These are phyloP conservation scores for Mycena leptocephala DNA, from an alignment of 768 basidiomycete genomes.

Conservation along the genomic window DNA sequence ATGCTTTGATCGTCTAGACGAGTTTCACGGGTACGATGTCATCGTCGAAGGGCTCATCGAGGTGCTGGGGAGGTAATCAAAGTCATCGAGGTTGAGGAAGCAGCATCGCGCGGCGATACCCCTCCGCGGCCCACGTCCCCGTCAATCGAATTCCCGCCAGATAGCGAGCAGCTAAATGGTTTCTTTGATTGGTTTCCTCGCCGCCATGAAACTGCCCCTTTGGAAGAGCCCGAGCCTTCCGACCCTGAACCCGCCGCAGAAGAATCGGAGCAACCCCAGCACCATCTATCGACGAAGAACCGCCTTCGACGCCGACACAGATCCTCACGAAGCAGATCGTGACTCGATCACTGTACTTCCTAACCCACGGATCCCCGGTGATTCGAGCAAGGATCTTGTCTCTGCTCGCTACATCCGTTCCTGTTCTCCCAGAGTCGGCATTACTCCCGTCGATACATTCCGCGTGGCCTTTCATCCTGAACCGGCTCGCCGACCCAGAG, in stretches of 20 bases:
- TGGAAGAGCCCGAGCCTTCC: conserved; percentile 51
- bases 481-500: conserved; percentile 82
- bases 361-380: conserved; percentile 90
- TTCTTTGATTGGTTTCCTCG: conserved; percentile 80
- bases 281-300: conserved; percentile 58
- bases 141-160: conserved; percentile 41
- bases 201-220: conserved; percentile 54
- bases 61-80: conserved; percentile 90
- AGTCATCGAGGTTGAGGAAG: conserved; percentile 76
- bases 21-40: conserved; percentile 93
- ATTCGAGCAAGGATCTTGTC: conserved; percentile 89
- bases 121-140: conserved; percentile 35
- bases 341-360: conserved; percentile 88
- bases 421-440: conserved; percentile 80
- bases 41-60: conserved; percentile 92
- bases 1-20: conserved; percentile 96
- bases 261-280: conserved; percentile 43
- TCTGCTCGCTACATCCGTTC: conserved; percentile 81
- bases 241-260: conserved; percentile 5
- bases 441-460: conserved; percentile 90
- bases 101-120: conserved; percentile 37
- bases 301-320: conserved; percentile 80
- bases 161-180: conserved; percentile 58
- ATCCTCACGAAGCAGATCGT: conserved; percentile 88
- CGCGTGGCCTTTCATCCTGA: conserved; percentile 96